Evolutionary conservation across 306 rosid genomes (phyloP), one percentile per base, ranked within the genome.

Genomic region (Vigna mungo): DNA sequence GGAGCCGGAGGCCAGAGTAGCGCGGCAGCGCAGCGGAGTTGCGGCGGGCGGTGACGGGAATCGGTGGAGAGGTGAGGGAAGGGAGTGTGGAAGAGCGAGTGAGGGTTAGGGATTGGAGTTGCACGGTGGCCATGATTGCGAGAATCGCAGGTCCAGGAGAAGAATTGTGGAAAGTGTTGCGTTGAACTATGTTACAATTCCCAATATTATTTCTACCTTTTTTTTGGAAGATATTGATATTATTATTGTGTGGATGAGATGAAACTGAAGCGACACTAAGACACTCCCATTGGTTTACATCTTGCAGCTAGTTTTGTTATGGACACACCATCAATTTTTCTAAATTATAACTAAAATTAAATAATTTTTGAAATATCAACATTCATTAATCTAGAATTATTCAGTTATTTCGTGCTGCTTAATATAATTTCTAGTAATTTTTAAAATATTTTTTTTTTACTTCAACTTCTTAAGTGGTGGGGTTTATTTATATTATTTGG

Each of bases 101-200:
- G 15, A 88, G 81, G 72, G 87, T 30, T 78, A 89, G 58, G 47
- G 90, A 52, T n/a, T 90, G 88, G 76, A 90, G 88, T 21, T 77
- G 85, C 62, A 86, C 62, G 64, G 91, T 83, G 37, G 97, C 96
- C 99, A 95, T 95, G 17, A 85, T 49, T 77, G 89, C 68, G 78
- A 84, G 81, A 82, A 84, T 87, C 76, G 67, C 34, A 81, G 87
- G 83, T 84, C 79, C 17, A n/a, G 23, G 76, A 81, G 52, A 18
- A 10, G 21, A 30, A 52, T 36, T 18, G 77, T 61, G 49, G 39
- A 64, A 65, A 13, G 72, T 20, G 63, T 76, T 2, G 44, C 4
- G 46, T 27, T 20, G 65, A 59, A 52, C 20, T 46, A 0, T 10
- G 16, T 44, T 17, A 39, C 15, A 37, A 2, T 32, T 3, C 17